Percentiles rank a stretch among this genome's conserved stretches.
phyloP scores from a whole-genome alignment of 768 basidiomycete species.

The Suillus occidentalis region DNA sequence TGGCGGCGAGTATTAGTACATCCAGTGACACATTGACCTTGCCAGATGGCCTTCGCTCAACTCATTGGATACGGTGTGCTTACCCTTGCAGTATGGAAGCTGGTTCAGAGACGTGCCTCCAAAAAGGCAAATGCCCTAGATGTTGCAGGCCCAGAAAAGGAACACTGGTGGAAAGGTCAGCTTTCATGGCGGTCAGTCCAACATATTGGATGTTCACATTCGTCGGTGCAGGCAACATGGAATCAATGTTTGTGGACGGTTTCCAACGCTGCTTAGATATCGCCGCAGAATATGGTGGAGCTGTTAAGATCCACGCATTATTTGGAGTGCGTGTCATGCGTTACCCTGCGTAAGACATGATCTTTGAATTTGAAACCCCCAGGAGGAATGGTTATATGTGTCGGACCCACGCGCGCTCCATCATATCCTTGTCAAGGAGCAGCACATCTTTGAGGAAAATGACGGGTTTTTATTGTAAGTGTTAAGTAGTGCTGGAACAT shows the following conservation, averaged over 20 bases:
- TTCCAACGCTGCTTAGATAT: background rate
- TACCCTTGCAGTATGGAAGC: background rate
- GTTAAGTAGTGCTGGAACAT: background rate
- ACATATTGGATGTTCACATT: background rate
- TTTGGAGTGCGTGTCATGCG: conserved; percentile 39
- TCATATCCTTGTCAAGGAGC: conserved; percentile 30
- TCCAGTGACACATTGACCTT: no score
- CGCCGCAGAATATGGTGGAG: background rate
- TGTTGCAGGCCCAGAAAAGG: conserved; percentile 1
- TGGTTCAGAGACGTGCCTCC: background rate
- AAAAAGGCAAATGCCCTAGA: background rate
- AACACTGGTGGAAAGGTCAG: conserved; percentile 1
- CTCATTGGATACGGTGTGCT: background rate
- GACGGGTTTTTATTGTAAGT: conserved; percentile 18
- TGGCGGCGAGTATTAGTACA: background rate
- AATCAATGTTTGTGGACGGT: background rate
- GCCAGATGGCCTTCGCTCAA: background rate
- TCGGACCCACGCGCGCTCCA: conserved; percentile 31
- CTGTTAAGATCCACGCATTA: conserved; percentile 31
- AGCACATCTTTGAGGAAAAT: conserved; percentile 26
- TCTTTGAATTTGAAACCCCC: background rate
- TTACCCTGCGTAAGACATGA: conserved; percentile 22
- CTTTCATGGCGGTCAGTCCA: background rate
- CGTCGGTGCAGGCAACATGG: background rate
- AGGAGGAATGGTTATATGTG: conserved; percentile 25